Conservation (phyloP, 2,329 filamentous ascomycete species). For the Fusarium circinatum region DNA sequence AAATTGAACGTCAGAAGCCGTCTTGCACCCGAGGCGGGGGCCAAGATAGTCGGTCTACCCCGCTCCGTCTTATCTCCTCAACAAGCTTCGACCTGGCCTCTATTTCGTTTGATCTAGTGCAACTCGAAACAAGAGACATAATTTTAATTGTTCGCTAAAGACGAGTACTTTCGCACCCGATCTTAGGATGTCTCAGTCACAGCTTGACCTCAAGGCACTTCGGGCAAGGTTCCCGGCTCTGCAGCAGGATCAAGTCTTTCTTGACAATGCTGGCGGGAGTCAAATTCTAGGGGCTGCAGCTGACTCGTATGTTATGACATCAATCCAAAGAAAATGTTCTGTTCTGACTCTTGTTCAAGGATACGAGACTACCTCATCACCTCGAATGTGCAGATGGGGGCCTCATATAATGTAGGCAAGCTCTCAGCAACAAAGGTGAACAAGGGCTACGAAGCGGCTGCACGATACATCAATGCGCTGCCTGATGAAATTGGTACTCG, state of each 20-base stretch:
- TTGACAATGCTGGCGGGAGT: constrained; percentile 83
- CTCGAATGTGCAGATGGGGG: constrained; percentile 81
- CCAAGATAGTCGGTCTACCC: no score
- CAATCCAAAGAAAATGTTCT: constrained; percentile 30
- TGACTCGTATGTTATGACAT: constrained; percentile 1
- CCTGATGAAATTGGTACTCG: constrained; percentile 70
- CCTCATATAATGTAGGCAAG: constrained; percentile 70
- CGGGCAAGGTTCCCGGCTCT: constrained; percentile 75
- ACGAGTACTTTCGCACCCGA: accelerated
- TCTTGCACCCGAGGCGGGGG: no score
- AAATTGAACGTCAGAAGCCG: no score
- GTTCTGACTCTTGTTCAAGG: constrained; percentile 56
- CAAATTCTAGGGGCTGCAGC: constrained; percentile 72
- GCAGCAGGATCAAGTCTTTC: constrained; percentile 72
- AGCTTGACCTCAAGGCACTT: neutral
- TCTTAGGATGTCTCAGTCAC: constrained; percentile 26
- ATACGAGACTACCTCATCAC: constrained; percentile 73
- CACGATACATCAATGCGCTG: constrained; percentile 75
- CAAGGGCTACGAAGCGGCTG: constrained; percentile 70
- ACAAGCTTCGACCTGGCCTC: no score
- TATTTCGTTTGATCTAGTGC: accelerated
- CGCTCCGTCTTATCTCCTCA: no score
- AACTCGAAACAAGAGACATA: accelerated
- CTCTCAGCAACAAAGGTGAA: constrained; percentile 60
- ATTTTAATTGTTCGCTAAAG: accelerated